A percentile compares a stretch with the other conserved stretches of the same genome.
Conservation (phyloP, 805 yeast genomes). For the Candida coquimbonensis region DNA sequence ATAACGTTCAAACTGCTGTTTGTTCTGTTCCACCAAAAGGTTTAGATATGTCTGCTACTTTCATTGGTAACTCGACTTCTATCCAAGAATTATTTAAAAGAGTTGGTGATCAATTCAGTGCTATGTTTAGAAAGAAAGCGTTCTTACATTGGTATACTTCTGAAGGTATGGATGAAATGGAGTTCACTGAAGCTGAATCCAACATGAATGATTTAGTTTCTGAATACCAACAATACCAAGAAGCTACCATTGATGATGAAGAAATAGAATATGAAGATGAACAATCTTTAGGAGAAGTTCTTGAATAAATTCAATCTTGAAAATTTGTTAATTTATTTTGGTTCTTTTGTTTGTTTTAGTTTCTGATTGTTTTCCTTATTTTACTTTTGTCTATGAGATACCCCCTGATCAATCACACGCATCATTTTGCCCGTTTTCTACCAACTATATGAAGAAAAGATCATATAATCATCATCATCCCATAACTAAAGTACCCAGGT, state of each 20-base stretch:
- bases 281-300: conserved; percentile 25
- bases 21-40: conserved; percentile 90
- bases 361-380: neutral
- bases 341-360: neutral
- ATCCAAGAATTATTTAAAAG: conserved; percentile 98
- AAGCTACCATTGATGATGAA: conserved; percentile 78
- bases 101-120: conserved; percentile 92
- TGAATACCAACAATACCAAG: conserved; percentile 94
- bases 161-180: conserved; percentile 99
- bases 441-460: too few relatives aligned
- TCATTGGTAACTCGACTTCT: conserved; percentile 96
- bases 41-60: conserved; percentile 87
- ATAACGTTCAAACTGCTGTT: conserved; percentile 98
- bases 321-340: neutral
- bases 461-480: neutral
- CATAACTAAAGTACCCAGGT: neutral
- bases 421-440: too few relatives aligned
- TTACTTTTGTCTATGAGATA: neutral
- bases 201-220: conserved; percentile 95
- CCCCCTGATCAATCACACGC: too few relatives aligned
- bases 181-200: conserved; percentile 97
- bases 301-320: conserved; percentile 15
- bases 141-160: conserved; percentile 99
- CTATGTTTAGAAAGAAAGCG: conserved; percentile 98
- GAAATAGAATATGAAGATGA: conserved; percentile 26